Conservation (phyloP, 768 basidiomycete species). For the Panus rudis region DNA sequence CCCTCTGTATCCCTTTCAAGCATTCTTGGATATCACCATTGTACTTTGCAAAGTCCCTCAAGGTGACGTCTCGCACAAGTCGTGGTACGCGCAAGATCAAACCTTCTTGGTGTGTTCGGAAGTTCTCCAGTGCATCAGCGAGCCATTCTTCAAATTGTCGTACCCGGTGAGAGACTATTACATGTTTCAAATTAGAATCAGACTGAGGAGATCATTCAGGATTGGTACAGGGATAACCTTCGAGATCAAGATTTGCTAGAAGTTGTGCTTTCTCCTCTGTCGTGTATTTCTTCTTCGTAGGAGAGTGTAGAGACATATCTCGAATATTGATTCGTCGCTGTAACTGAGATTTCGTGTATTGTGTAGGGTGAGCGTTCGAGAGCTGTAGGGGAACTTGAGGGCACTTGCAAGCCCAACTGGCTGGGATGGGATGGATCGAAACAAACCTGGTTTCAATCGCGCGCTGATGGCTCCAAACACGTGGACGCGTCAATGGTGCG, state of each 20-base stretch:
- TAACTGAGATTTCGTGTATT: no score
- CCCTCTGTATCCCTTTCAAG: constrained; percentile 60
- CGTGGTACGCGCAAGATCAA: constrained; percentile 70
- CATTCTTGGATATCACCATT: constrained; percentile 69
- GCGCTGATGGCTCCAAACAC: no score
- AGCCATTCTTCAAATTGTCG: constrained; percentile 74
- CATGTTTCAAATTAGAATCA: constrained; percentile 3
- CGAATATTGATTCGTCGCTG: no score
- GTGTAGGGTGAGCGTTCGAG: no score
- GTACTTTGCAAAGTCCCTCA: constrained; percentile 78
- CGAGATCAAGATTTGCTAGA: constrained; percentile 71
- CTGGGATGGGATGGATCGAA: no score
- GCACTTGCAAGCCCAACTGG: no score
- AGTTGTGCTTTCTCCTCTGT: constrained; percentile 71
- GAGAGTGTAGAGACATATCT: no score
- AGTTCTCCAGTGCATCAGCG: constrained; percentile 64
- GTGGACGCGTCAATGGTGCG: no score
- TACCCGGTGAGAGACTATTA: constrained; percentile 62
- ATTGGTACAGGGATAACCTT: constrained; percentile 38
- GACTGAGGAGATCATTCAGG: background rate
- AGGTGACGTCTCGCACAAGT: constrained; percentile 61
- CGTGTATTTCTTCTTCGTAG: constrained; percentile 32
- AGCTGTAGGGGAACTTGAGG: no score
- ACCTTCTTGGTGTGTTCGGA: constrained; percentile 68
- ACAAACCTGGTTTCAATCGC: no score